Evolutionary conservation across 2,329 filamentous ascomycete species (phyloP), one percentile per base, ranked within the genome.

Genomic region (Fusarium acutatum): DNA sequence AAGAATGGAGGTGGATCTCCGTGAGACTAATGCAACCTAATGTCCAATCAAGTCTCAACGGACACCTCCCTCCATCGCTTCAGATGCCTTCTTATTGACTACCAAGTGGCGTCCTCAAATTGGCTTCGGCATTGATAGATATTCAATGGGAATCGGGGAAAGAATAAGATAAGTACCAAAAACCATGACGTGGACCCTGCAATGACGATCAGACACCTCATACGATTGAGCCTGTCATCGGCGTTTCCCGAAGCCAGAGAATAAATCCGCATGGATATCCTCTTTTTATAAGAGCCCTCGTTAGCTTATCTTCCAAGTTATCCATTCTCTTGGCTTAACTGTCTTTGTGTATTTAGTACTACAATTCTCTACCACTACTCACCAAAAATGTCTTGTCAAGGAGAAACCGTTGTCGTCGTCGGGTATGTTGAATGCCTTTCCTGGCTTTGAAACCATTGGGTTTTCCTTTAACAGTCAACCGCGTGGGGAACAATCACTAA

Each of bases 1-100:
- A 14, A 18, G n/a, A 62, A 59, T 59, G 53, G 40, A 62, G 52
- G 60, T 63, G 37, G 37, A 35, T 47, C 41, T 32, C 40, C 50
- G 53, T 43, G 24, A 18, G 18, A 20, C 34, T 63, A 60, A n/a
- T 32, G 34, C 28, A 63, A 5, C 12, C 3, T 7, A 20, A 6
- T 17, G 7, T 2, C 53, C 37, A 46, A 47, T 60, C 41, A 63
- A 14, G 20, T n/a, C 28, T 28, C 5, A 6, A 17, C 41, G 60
- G 54, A 47, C 34, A 63, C 34, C 54, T 34, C n/a, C 41, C 34
- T 63, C 41, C 60, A 56, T 54, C 8, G 2, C 17, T 38, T 15
- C 3, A 40, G 20, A n/a, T 17, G 32, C 34, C 1, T 7, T 38
- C 44, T 5, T 11, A 14, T 34, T 38, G 5, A 38, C 28, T 40